A percentile compares a stretch with the other conserved stretches of the same genome.
These are phyloP conservation scores for Extremus antarcticus DNA, from an alignment of 495 filamentous ascomycete genomes.

Conservation along the genomic window DNA sequence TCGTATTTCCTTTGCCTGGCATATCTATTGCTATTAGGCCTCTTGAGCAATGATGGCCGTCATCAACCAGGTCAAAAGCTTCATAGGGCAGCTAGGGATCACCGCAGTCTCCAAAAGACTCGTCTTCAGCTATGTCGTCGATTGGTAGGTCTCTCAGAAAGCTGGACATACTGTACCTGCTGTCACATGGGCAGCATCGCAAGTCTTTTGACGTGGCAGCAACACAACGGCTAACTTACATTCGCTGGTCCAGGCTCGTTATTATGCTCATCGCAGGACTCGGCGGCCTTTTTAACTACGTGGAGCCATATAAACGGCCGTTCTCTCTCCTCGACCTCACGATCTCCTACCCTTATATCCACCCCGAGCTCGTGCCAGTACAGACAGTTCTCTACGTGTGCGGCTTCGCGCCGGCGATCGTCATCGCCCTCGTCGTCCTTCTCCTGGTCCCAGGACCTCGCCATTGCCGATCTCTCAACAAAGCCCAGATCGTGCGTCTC, in stretches of 20 bases:
- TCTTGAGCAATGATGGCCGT: no score
- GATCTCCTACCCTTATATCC: conserved; percentile 48
- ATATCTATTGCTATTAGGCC: no score
- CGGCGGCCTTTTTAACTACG: conserved; percentile 25
- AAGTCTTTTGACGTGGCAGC: no score
- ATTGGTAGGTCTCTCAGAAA: conserved; percentile 25
- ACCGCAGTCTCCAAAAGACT: conserved; percentile 21
- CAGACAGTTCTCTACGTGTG: conserved; percentile 39
- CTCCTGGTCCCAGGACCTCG: conserved; percentile 40
- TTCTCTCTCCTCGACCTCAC: conserved; percentile 42
- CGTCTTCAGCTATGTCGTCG: conserved; percentile 29
- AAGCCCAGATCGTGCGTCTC: conserved; percentile 31
- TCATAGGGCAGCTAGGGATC: background rate
- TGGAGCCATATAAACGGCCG: conserved; percentile 27
- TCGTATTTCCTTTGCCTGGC: background rate
- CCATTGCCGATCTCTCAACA: conserved; percentile 22
- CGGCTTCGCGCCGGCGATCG: conserved; percentile 42
- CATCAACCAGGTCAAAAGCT: background rate
- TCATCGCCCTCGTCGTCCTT: conserved; percentile 40
- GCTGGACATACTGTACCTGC: no score
- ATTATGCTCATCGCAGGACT: conserved; percentile 27
- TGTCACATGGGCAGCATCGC: no score
- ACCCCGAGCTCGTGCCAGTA: conserved; percentile 40
- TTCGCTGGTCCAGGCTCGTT: background rate
- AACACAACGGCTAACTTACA: background rate